Percentiles rank a stretch among this genome's conserved stretches.
Evolutionary conservation across 306 rosid species (phyloP).

Genomic region (Acacia melanoxylon): DNA sequence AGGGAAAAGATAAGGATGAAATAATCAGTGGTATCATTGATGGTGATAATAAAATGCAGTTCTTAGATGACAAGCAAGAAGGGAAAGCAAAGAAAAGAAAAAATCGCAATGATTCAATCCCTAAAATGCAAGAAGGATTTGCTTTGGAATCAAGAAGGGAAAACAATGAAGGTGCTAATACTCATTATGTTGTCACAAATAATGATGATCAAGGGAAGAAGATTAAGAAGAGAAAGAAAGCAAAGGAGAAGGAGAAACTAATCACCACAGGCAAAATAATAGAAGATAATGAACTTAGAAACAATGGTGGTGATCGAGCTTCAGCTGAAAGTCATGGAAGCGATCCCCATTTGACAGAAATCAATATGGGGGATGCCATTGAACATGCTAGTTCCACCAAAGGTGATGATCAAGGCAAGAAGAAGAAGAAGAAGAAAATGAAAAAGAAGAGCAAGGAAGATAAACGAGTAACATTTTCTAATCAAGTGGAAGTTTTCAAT

Average conservation of each 20-base stretch:
- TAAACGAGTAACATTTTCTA: constrained; percentile 58
- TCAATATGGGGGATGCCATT: not conserved
- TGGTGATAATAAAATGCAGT: constrained; percentile 20
- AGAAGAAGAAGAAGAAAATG: not conserved
- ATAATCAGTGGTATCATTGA: not conserved
- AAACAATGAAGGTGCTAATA: not conserved
- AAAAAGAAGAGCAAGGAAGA: constrained; percentile 29
- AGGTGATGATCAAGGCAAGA: constrained; percentile 22
- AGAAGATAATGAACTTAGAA: constrained; percentile 12
- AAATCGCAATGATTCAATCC: not conserved
- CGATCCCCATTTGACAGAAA: not conserved
- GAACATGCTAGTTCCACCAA: not conserved
- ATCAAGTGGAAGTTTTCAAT: constrained; percentile 54
- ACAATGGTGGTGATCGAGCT: constrained; percentile 4
- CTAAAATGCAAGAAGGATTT: constrained; percentile 13
- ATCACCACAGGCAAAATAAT: not conserved
- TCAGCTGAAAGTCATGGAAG: not conserved
- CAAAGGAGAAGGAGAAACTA: not conserved
- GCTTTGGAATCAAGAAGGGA: constrained; percentile 1
- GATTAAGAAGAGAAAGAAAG: constrained; percentile 12
- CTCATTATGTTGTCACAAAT: not conserved
- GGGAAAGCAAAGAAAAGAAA: constrained; percentile 27
- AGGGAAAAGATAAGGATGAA: constrained; percentile 1
- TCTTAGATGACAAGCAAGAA: constrained; percentile 21
- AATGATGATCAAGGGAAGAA: constrained; percentile 24